Conservation (phyloP, 1,139 yeast genomes). For the Geotrichum australiense region DNA sequence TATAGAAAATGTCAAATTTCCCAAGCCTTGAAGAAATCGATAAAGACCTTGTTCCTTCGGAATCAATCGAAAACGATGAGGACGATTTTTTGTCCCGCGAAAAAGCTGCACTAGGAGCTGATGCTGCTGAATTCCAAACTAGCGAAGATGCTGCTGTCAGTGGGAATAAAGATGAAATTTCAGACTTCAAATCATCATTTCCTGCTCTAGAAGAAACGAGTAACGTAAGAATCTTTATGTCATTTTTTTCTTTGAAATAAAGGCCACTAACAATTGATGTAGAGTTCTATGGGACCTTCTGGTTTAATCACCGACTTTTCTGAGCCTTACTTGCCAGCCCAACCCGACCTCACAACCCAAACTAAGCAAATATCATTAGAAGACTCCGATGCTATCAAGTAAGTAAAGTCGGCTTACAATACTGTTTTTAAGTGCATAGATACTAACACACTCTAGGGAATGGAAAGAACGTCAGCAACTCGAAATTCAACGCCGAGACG, state of each 20-base stretch:
- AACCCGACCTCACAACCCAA: constrained; percentile 21
- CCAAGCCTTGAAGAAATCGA: constrained; percentile 64
- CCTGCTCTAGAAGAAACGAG: constrained; percentile 31
- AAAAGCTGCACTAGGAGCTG: constrained; percentile 74
- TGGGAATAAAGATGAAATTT: constrained; percentile 45
- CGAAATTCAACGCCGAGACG: constrained; percentile 79
- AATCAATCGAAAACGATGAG: constrained; percentile 26
- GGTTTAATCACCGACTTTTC: constrained; percentile 29
- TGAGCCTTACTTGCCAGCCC: constrained; percentile 29
- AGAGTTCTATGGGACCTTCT: constrained; percentile 20
- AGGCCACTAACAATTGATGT: constrained; percentile 1
- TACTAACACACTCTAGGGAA: constrained; percentile 33
- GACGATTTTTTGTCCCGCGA: constrained; percentile 78
- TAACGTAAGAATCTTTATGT: neutral
- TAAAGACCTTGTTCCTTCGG: constrained; percentile 26
- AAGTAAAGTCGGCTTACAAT: constrained; percentile 12
- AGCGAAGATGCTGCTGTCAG: constrained; percentile 56
- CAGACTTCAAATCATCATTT: constrained; percentile 34
- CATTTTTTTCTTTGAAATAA: neutral
- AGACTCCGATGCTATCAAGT: constrained; percentile 33
- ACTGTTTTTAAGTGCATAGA: neutral
- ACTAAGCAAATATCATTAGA: constrained; percentile 28
- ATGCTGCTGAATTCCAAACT: constrained; percentile 58
- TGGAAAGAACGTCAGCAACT: constrained; percentile 83
- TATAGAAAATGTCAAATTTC: too few relatives aligned